These are phyloP conservation scores for Termitomyces sp. DNA, from an alignment of 768 basidiomycete genomes.

Conservation along the genomic window DNA sequence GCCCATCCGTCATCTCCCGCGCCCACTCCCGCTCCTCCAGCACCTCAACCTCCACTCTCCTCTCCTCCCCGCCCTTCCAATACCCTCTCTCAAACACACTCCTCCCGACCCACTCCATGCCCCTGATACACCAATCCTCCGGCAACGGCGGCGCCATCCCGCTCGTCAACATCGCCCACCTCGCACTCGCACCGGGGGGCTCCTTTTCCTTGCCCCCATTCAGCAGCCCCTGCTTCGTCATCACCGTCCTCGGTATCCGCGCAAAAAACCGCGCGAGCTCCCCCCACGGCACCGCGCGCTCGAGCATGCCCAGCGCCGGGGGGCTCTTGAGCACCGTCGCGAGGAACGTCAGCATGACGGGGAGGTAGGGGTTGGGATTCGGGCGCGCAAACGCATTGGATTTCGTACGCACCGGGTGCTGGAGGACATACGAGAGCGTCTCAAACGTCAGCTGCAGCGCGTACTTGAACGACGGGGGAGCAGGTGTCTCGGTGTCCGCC, in stretches of 20 bases:
- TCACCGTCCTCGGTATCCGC: conserved; percentile 47
- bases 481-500: conserved; percentile 6
- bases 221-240: conserved; percentile 34
- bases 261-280: conserved; percentile 63
- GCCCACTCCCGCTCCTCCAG: conserved; percentile 52
- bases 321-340: conserved; percentile 67
- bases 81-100: conserved; percentile 90
- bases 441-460: conserved; percentile 77
- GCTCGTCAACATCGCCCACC: conserved; percentile 64
- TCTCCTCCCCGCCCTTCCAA: conserved; percentile 80
- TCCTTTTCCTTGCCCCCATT: conserved; percentile 24
- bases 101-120: conserved; percentile 94
- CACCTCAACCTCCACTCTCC: conserved; percentile 71
- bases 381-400: conserved; percentile 46
- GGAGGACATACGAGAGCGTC: conserved; percentile 70
- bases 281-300: conserved; percentile 82
- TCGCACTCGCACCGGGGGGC: conserved; percentile 35
- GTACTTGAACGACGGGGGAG: conserved; percentile 60
- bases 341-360: conserved; percentile 85
- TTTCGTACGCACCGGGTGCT: conserved; percentile 53
- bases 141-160: conserved; percentile 69
- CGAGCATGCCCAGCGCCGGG: conserved; percentile 55
- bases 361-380: conserved; percentile 81
- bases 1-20: conserved; percentile 62
- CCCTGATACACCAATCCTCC: conserved; percentile 94